These are phyloP conservation scores for Musa balbisiana DNA, from an alignment of 202 grass and related monocot species.

Conservation along the genomic window DNA sequence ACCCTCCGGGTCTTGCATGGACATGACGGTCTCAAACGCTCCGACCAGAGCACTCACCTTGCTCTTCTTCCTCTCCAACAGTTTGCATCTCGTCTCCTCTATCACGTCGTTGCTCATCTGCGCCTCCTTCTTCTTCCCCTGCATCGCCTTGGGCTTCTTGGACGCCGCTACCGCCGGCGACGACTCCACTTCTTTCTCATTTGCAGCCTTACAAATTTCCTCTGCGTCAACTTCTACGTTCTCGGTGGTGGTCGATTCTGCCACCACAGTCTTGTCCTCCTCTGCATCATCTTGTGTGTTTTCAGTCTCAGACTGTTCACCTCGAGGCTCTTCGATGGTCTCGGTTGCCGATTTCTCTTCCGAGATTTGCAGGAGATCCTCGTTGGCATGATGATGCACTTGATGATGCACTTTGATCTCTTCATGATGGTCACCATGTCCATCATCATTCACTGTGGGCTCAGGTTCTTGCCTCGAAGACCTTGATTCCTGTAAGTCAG, in stretches of 20 bases:
- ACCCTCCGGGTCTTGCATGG: constrained; percentile 22
- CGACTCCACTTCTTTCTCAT: neutral
- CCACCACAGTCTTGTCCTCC: neutral
- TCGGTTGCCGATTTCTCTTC: constrained; percentile 16
- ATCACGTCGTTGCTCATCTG: constrained; percentile 58
- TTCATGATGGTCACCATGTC: neutral
- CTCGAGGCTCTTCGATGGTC: constrained; percentile 12
- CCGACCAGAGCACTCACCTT: constrained; percentile 77
- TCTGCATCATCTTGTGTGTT: neutral
- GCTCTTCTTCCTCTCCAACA: constrained; percentile 82
- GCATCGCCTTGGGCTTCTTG: constrained; percentile 31
- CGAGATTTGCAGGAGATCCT: neutral
- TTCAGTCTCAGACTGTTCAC: neutral
- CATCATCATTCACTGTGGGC: neutral
- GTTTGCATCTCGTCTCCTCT: constrained; percentile 71
- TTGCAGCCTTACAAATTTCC: neutral
- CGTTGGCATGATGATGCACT: constrained; percentile 26
- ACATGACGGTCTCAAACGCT: constrained; percentile 80
- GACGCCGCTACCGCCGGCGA: neutral
- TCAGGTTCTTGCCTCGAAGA: neutral
- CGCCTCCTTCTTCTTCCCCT: constrained; percentile 50
- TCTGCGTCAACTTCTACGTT: neutral
- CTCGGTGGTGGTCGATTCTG: neutral
- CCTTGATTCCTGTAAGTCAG: neutral
- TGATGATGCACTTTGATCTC: constrained; percentile 25